Evolutionary conservation across 2,329 filamentous ascomycete genomes (phyloP).

Genomic region (Arthrobotrys sinensis): DNA sequence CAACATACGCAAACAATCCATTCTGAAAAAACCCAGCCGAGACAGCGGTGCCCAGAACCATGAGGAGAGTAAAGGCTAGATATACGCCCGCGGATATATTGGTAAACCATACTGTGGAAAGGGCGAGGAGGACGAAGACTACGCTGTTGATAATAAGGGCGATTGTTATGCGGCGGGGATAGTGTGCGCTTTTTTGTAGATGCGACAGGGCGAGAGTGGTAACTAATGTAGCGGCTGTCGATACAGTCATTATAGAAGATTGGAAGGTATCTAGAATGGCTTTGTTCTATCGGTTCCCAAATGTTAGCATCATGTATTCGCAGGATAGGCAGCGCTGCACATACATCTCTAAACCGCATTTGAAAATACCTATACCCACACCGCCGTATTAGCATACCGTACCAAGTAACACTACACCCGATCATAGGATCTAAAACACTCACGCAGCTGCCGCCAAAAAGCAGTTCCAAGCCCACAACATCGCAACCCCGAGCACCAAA

Average conservation of each 20-base stretch:
- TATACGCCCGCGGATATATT: conserved; percentile 77
- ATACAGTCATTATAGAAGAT: conserved; percentile 87
- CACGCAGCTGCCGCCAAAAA: conserved; percentile 21
- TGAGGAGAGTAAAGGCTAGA: conserved; percentile 84
- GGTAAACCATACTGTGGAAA: conserved; percentile 81
- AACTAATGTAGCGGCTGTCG: conserved; percentile 84
- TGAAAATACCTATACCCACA: conserved; percentile 78
- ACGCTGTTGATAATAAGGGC: conserved; percentile 83
- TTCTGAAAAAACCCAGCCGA: conserved; percentile 92
- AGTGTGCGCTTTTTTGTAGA: conserved; percentile 85
- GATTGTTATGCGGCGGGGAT: conserved; percentile 85
- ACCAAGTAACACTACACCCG: neutral
- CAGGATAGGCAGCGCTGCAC: neutral
- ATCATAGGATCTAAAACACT: conserved; percentile 17
- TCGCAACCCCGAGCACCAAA: conserved; percentile 85
- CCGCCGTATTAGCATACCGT: conserved; percentile 33
- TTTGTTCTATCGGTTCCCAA: conserved; percentile 67
- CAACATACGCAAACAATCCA: conserved; percentile 91
- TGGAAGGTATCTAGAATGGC: conserved; percentile 88
- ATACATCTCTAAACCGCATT: conserved; percentile 78
- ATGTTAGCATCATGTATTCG: conserved; percentile 1
- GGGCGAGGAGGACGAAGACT: conserved; percentile 82
- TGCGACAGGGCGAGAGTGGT: conserved; percentile 78
- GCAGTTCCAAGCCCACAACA: conserved; percentile 94
- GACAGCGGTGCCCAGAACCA: conserved; percentile 83